Conservation (phyloP, 176 grass and related monocot species). For the Carex cristatella region DNA sequence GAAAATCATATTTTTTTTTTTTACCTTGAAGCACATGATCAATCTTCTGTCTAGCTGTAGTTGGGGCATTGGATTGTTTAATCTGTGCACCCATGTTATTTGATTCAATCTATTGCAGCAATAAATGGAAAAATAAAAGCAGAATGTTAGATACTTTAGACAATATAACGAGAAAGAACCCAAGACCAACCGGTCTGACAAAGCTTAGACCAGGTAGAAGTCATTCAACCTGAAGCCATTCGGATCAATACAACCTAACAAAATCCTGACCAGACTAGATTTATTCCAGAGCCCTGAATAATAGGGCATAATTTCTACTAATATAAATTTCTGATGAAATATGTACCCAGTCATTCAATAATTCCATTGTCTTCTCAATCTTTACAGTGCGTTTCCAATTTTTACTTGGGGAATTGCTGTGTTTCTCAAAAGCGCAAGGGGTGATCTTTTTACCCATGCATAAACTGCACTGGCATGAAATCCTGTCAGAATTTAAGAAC, state of each 20-base stretch:
- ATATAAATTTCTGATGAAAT: not conserved
- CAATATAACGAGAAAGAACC: not conserved
- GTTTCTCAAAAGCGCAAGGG: conserved; percentile 60
- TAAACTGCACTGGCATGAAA: conserved; percentile 52
- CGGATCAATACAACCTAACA: not conserved
- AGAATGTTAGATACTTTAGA: not conserved
- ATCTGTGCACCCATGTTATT: not conserved
- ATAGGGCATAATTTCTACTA: not conserved
- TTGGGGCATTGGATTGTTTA: not conserved
- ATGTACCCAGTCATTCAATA: conserved; percentile 50
- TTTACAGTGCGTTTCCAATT: conserved; percentile 75
- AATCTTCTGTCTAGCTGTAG: not conserved
- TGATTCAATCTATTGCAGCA: not conserved
- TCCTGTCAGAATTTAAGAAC: conserved; percentile 33
- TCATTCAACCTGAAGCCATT: not conserved
- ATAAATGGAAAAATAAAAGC: not conserved
- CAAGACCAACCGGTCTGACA: too few relatives aligned
- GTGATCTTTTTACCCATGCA: conserved; percentile 55
- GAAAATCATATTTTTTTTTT: not conserved
- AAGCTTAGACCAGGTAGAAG: too few relatives aligned
- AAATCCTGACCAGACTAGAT: not conserved
- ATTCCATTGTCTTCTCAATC: conserved; percentile 47
- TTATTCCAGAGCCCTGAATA: not conserved
- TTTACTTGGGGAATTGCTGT: conserved; percentile 76
- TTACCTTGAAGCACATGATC: not conserved